These are phyloP conservation scores for Pichia heedii DNA, from an alignment of 805 yeast species.

Conservation along the genomic window DNA sequence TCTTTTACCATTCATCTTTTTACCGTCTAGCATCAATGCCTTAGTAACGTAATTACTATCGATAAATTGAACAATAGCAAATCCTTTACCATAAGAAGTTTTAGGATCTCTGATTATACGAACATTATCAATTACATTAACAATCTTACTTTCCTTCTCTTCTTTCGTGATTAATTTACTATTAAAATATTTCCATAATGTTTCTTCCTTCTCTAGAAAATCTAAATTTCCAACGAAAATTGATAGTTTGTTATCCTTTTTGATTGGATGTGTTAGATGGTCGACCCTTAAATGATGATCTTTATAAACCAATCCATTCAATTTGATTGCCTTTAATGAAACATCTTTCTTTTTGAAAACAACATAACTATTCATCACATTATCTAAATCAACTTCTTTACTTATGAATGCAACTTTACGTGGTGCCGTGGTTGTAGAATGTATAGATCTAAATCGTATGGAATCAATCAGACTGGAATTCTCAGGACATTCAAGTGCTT, in stretches of 20 bases:
- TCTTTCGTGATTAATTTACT: conserved; percentile 34
- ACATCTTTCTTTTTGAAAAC: conserved; percentile 55
- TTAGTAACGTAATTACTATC: conserved; percentile 66
- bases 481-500: conserved; percentile 16
- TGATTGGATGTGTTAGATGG: conserved; percentile 84
- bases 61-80: conserved; percentile 88
- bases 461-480: conserved; percentile 41
- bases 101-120: conserved; percentile 86
- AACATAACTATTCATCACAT: conserved; percentile 80
- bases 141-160: conserved; percentile 28
- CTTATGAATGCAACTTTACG: conserved; percentile 84
- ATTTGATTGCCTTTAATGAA: conserved; percentile 35
- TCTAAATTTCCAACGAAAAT: conserved; percentile 91
- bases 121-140: conserved; percentile 60
- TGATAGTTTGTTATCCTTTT: conserved; percentile 74
- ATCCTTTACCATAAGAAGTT: conserved; percentile 94
- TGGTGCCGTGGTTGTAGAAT: conserved; percentile 80
- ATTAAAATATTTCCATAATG: conserved; percentile 73
- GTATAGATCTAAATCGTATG: conserved; percentile 84
- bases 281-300: conserved; percentile 83
- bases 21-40: conserved; percentile 70
- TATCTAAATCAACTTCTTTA: conserved; percentile 70
- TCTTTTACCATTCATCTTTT: conserved; percentile 43
- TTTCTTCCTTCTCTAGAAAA: conserved; percentile 87
- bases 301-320: conserved; percentile 62